Base-by-base conservation (phyloP, 1,139 yeast species). In the Kodamaea fungicola region DNA sequence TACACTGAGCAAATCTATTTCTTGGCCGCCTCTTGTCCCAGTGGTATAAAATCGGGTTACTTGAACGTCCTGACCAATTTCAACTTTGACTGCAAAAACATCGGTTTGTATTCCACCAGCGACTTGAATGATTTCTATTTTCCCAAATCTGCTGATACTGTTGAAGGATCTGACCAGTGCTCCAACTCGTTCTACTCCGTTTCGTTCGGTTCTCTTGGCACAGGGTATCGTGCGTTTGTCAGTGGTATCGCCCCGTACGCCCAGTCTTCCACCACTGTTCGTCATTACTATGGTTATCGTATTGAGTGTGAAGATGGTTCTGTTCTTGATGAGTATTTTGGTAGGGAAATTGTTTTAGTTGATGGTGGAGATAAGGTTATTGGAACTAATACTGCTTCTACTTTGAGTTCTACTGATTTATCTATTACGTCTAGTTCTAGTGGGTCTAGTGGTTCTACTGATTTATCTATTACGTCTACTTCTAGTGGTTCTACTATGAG, bases 81-180 rank as follows among this genome's bases (percentile, higher is more conserved):
- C 33, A 16, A 28, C 1, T 39, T 51, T 12, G 51, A 50, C 32
- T 52, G 56, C 33, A 38, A 44, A 2, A 25, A 39, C 22, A 51
- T 50, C 35, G 30, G 30, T 6, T 26, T 49, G 6, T 41, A 37
- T 10, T 37, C 42, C 7, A 39, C 53, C 2, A 40, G 42, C 29
- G 31, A 34, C n/a, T 43, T 53, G 22, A 53, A 53, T 32, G 46
- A 43, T n/a, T 53, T 51, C 28, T 43, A 39, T 24, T 39, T 52
- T 27, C 57, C 57, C 7, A 35, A 45, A 35, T 22, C 41, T 7
- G 38, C 32, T 22, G 8, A 26, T 4, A 21, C 33, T 1, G 40
- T 45, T 2, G 10, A 22, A 10, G 39, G 35, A 8, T 21, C 35
- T 7, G 27, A 35, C 3, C 35, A 41, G 13, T 49, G 53, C 8